Evolutionary conservation across 441 rosid genomes (phyloP).

Genomic region (Populus tomentosa): DNA sequence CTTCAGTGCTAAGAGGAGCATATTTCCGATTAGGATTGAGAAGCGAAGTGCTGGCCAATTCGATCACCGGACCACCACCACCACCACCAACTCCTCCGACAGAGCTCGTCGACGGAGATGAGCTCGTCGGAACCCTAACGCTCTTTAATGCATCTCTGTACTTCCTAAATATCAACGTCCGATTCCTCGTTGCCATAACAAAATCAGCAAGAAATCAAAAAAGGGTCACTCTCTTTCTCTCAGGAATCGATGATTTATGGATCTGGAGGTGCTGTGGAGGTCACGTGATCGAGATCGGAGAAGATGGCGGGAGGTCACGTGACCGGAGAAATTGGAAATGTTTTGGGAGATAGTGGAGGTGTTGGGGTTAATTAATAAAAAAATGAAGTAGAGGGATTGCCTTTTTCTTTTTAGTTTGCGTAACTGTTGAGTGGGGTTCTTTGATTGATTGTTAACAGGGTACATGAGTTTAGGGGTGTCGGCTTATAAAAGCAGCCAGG

Average conservation of each 20-base stretch:
- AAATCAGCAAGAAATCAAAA: neutral
- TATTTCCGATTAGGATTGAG: constrained; percentile 63
- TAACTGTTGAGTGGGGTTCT: neutral
- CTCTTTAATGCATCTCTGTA: constrained; percentile 88
- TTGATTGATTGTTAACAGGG: neutral
- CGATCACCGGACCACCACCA: constrained; percentile 63
- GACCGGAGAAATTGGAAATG: constrained; percentile 18
- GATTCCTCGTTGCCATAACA: constrained; percentile 79
- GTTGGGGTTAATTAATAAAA: neutral
- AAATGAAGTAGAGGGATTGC: neutral
- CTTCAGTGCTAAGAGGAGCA: constrained; percentile 81
- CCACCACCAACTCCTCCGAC: constrained; percentile 17
- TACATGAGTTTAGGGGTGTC: neutral
- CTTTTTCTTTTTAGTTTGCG: neutral
- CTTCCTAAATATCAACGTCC: constrained; percentile 61
- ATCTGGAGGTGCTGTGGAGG: neutral
- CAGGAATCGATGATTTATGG: neutral
- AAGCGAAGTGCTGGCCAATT: constrained; percentile 79
- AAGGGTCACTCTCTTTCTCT: neutral
- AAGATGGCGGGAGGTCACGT: constrained; percentile 19
- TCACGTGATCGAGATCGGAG: constrained; percentile 22
- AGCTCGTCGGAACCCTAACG: constrained; percentile 58
- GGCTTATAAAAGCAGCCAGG: too few species aligned
- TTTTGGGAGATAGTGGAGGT: neutral
- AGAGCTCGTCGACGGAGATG: constrained; percentile 30